Evolutionary conservation across 495 filamentous ascomycete species (phyloP).

Genomic region (Endocarpon pusillum): DNA sequence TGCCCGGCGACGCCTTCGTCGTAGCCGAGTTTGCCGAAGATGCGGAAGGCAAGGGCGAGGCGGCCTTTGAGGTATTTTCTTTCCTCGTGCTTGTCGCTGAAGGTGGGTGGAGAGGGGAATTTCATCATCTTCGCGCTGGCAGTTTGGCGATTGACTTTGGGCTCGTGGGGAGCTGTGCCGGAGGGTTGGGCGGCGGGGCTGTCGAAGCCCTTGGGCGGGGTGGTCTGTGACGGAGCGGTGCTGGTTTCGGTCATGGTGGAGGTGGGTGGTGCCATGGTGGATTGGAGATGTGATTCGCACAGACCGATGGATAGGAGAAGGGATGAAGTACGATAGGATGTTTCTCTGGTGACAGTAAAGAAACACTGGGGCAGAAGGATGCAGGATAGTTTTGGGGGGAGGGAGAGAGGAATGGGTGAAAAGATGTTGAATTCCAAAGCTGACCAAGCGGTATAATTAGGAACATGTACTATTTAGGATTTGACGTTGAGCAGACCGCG

Average conservation of each 20-base stretch:
- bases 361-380: too few relatives aligned
- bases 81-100: slow-evolving; percentile 42
- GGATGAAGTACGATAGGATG: too few relatives aligned
- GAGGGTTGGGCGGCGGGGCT: slow-evolving; percentile 10
- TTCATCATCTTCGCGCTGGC: slow-evolving; percentile 10
- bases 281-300: too few relatives aligned
- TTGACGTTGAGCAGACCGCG: too few relatives aligned
- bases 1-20: slow-evolving; percentile 47
- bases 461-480: too few relatives aligned
- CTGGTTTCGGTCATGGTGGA: slow-evolving; percentile 14
- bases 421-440: too few relatives aligned
- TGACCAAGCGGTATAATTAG: too few relatives aligned
- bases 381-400: too few relatives aligned
- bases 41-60: slow-evolving; percentile 47
- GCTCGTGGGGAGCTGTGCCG: slow-evolving; percentile 9
- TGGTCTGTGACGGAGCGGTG: slow-evolving; percentile 10
- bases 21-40: slow-evolving; percentile 52
- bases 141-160: slow-evolving; percentile 21
- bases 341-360: too few relatives aligned
- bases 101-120: slow-evolving; percentile 34
- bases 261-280: slow-evolving; percentile 18
- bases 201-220: slow-evolving; percentile 6
- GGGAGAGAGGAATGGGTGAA: too few relatives aligned
- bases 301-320: too few relatives aligned
- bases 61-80: slow-evolving; percentile 48